Base-by-base conservation (phyloP, 306 rosid species). In the Castanea sativa region DNA sequence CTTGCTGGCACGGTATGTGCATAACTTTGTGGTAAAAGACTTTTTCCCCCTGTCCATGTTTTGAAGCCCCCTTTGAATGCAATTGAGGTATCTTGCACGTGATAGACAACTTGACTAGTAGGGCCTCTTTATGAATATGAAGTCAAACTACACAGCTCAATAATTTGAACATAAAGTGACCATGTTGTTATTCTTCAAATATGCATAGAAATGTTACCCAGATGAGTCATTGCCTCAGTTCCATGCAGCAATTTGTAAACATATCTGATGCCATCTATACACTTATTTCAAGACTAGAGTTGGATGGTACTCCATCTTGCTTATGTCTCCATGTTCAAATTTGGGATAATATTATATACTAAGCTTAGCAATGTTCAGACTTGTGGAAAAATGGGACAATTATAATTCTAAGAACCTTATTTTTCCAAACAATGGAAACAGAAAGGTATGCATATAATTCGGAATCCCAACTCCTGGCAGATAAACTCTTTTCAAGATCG, bases 1-100 rank as follows among this genome's bases (percentile, higher is more conserved):
- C 87, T 81, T 75, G 84, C 81, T 57, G 89, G 91, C 76, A 78
- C 61, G 81, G 89, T 84, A 84, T 58, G 65, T n/a, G n/a, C 38
- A 19, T 67, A 12, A 58, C 9, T 32, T 76, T 13, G 38, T 32
- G 32, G 2, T 30, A 19, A 55, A 18, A 21, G 21, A 64, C 45
- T 64, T 32, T 16, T 29, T 19, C 14, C 3, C 3, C 43, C 12
- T 29, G 19, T 29, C 41, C 70, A 49, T 49, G 53, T 49, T 49
- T 49, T 64, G 69, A 15, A 29, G 38, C 4, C 41, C 30, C 41
- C 35, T 13, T 13, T 29, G 9, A 63, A 27, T 63, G 69, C 30
- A 27, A 63, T 15, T n/a, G 30, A 63, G 69, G 29, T 65, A 65
- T 65, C 49, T 65, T 2, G 23, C 49, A 65, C 18, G 19, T 65